These are phyloP conservation scores for Rubia peregrina DNA, from an alignment of 305 asterid species.

Conservation along the genomic window DNA sequence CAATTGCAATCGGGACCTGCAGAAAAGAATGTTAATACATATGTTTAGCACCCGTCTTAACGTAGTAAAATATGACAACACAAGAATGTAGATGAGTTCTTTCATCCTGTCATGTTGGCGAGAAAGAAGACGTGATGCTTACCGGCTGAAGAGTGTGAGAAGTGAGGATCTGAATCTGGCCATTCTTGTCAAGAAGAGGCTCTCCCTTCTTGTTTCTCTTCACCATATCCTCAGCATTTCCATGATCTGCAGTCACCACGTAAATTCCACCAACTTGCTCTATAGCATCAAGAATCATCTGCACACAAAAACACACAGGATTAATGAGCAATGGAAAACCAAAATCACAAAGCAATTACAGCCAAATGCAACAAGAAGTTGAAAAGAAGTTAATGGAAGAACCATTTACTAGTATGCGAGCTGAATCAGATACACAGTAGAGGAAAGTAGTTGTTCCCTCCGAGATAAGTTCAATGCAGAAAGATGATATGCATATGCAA, in stretches of 20 bases:
- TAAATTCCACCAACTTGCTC: conserved; percentile 94
- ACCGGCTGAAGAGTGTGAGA: conserved; percentile 93
- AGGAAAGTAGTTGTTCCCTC: neutral
- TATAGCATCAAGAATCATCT: conserved; percentile 88
- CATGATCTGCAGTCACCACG: conserved; percentile 96
- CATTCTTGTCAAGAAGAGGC: conserved; percentile 82
- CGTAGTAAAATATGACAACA: no score
- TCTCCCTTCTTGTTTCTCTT: conserved; percentile 95
- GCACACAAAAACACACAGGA: conserved; percentile 14
- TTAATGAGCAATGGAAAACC: neutral
- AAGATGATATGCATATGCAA: neutral
- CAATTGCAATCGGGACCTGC: conserved; percentile 87
- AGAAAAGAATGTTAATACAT: neutral
- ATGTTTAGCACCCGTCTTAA: neutral
- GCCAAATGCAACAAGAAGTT: neutral
- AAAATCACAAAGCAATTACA: neutral
- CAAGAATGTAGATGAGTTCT: neutral
- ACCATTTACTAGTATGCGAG: neutral
- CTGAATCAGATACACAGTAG: no score
- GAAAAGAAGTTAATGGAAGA: neutral
- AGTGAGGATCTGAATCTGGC: conserved; percentile 76
- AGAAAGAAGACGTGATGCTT: conserved; percentile 22
- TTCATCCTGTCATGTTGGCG: neutral
- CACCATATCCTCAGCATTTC: conserved; percentile 99
- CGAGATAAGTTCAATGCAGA: neutral